These are phyloP conservation scores for Diaporthe vexans DNA, from an alignment of 2,329 filamentous ascomycete genomes.

Conservation along the genomic window DNA sequence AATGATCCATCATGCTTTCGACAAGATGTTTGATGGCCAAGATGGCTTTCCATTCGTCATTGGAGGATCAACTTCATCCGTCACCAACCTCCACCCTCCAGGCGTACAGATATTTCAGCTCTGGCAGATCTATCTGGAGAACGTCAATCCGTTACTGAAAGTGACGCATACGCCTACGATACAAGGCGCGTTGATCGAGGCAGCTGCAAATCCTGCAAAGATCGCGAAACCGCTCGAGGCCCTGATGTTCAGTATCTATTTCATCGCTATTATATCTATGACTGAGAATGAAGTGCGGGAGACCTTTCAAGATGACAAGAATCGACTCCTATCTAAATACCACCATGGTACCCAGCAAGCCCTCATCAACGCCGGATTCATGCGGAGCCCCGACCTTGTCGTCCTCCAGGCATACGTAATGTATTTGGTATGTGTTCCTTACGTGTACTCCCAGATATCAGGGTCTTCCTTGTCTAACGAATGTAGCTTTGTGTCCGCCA, in stretches of 20 bases:
- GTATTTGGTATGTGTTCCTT: slow-evolving; percentile 69
- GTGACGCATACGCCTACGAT: slow-evolving; percentile 76
- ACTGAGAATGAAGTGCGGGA: slow-evolving; percentile 65
- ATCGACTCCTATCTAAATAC: slow-evolving; percentile 65
- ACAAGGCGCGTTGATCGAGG: slow-evolving; percentile 75
- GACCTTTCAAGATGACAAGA: slow-evolving; percentile 68
- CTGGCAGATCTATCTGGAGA: slow-evolving; percentile 79
- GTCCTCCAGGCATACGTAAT: slow-evolving; percentile 77
- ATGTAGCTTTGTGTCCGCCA: slow-evolving; percentile 68
- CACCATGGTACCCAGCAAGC: slow-evolving; percentile 74
- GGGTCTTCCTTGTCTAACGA: slow-evolving; percentile 45
- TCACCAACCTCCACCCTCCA: slow-evolving; percentile 65
- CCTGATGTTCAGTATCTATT: slow-evolving; percentile 77
- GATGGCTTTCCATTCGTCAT: slow-evolving; percentile 72
- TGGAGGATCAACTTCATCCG: slow-evolving; percentile 57
- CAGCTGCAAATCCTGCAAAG: slow-evolving; percentile 67
- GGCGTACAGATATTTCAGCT: slow-evolving; percentile 73
- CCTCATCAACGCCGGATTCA: slow-evolving; percentile 75
- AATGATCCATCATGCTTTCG: slow-evolving; percentile 70
- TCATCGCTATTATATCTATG: slow-evolving; percentile 71
- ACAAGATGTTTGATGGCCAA: slow-evolving; percentile 69
- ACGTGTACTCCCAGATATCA: neutral
- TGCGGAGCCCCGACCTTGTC: slow-evolving; percentile 74
- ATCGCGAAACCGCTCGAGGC: slow-evolving; percentile 72
- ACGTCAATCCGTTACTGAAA: slow-evolving; percentile 78